Evolutionary conservation across 1,284 basidiomycete genomes (phyloP).

Genomic region (Sporisorium reilianum): DNA sequence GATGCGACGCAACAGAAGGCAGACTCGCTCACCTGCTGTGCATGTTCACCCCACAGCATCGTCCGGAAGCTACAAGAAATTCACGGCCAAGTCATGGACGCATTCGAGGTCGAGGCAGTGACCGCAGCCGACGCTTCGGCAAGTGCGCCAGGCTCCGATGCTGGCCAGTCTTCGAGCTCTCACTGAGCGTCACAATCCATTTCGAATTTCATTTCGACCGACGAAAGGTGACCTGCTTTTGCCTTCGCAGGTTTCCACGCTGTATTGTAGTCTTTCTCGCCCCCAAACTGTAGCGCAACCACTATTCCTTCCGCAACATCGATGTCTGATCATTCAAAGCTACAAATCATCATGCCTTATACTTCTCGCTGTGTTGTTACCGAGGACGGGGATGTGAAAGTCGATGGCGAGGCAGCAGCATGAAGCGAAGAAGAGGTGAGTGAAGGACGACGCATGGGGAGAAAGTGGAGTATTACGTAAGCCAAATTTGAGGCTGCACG

Average conservation of each 20-base stretch:
- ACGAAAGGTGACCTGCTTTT: too few relatives aligned
- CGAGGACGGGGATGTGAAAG: too few relatives aligned
- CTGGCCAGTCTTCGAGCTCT: neutral
- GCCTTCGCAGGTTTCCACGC: too few relatives aligned
- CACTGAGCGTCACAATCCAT: neutral
- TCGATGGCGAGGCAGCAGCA: neutral
- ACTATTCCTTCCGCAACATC: too few relatives aligned
- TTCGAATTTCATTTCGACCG: too few relatives aligned
- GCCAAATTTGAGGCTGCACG: constrained; percentile 14
- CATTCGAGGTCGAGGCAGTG: neutral
- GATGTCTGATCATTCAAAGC: too few relatives aligned
- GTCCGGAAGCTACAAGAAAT: neutral
- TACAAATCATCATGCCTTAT: too few relatives aligned
- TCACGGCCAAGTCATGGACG: neutral
- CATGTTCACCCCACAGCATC: neutral
- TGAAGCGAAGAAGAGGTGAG: neutral
- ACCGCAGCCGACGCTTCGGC: neutral
- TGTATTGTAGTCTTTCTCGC: too few relatives aligned
- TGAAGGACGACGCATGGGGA: neutral
- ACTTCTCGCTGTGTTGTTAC: neutral
- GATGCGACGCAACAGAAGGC: too few relatives aligned
- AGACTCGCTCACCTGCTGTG: neutral
- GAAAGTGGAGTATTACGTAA: constrained; percentile 40
- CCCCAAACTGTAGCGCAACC: too few relatives aligned
- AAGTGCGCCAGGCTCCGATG: too few relatives aligned